Percentiles rank a stretch among this genome's conserved stretches.
These are phyloP conservation scores for Serendipita sp. DNA, from an alignment of 768 basidiomycete species.

Conservation along the genomic window DNA sequence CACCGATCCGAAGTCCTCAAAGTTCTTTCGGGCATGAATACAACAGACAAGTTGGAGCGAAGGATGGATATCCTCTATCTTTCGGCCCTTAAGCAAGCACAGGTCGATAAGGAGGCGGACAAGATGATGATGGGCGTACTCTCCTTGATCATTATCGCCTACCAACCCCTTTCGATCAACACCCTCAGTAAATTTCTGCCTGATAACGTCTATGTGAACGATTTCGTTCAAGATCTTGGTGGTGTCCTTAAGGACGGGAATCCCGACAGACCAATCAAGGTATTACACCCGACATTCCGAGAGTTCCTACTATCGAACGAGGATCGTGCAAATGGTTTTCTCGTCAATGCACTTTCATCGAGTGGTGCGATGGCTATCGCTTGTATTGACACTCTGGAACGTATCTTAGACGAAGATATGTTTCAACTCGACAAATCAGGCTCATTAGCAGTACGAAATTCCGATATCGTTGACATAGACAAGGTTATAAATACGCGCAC, in stretches of 20 bases:
- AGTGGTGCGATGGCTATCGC: not conserved
- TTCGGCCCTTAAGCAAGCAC: not conserved
- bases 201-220: not conserved
- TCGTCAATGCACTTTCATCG: not conserved
- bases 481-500: not conserved
- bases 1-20: not conserved
- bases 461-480: not conserved
- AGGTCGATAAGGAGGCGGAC: not conserved
- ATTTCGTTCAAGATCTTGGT: not conserved
- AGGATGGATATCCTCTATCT: slow-evolving; percentile 2
- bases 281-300: not conserved
- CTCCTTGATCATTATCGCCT: not conserved
- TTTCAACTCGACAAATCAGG: not conserved
- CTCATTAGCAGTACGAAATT: too few relatives aligned
- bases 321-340: slow-evolving; percentile 4
- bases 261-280: slow-evolving; percentile 4
- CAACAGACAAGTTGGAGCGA: not conserved
- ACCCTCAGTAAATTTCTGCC: not conserved
- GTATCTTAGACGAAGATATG: not conserved
- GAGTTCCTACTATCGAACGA: slow-evolving; percentile 2
- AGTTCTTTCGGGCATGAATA: not conserved
- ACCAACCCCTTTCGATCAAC: not conserved
- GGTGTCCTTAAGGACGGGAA: not conserved
- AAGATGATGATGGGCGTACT: not conserved
- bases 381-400: not conserved